Evolutionary conservation across 2,329 filamentous ascomycete species (phyloP).

Genomic region (Aspergillus pseudonomiae): DNA sequence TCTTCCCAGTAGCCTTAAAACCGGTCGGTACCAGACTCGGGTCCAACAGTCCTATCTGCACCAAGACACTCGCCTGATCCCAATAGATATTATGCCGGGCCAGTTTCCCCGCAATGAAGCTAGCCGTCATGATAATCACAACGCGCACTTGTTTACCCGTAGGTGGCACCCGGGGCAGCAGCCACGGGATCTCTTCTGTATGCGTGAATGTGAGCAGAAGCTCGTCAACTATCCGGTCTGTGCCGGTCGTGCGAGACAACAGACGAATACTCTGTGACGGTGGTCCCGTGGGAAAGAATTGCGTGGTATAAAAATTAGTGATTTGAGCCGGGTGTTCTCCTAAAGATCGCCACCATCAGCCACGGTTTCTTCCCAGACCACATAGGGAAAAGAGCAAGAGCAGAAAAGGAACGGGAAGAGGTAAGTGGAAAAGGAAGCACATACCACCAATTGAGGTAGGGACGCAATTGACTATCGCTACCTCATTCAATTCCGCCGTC

Average conservation of each 20-base stretch:
- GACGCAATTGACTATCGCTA: conserved; percentile 37
- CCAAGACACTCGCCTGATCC: conserved; percentile 64
- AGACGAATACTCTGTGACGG: conserved; percentile 53
- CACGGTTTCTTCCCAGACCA: background rate
- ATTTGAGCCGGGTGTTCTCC: conserved; percentile 29
- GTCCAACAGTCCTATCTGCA: conserved; percentile 62
- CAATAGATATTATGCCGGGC: conserved; percentile 62
- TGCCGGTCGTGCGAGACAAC: conserved; percentile 58
- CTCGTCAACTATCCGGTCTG: conserved; percentile 62
- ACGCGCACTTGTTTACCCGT: conserved; percentile 59
- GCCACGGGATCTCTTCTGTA: conserved; percentile 57
- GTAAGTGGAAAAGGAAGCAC: conserved; percentile 3
- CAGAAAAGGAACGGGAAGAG: background rate
- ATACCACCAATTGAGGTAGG: conserved; percentile 42
- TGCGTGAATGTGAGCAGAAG: conserved; percentile 59
- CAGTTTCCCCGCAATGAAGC: conserved; percentile 33
- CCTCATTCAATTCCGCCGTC: conserved; percentile 18
- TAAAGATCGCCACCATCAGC: conserved; percentile 10
- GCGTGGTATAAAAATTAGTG: conserved; percentile 55
- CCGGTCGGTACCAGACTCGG: conserved; percentile 54
- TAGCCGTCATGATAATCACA: conserved; percentile 55
- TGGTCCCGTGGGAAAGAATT: conserved; percentile 55
- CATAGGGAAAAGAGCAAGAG: conserved; percentile 13
- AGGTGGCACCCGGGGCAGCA: conserved; percentile 57
- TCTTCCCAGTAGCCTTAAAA: conserved; percentile 37